Conservation (phyloP, 495 filamentous ascomycete species). For the Aspergillus ellipticus region DNA sequence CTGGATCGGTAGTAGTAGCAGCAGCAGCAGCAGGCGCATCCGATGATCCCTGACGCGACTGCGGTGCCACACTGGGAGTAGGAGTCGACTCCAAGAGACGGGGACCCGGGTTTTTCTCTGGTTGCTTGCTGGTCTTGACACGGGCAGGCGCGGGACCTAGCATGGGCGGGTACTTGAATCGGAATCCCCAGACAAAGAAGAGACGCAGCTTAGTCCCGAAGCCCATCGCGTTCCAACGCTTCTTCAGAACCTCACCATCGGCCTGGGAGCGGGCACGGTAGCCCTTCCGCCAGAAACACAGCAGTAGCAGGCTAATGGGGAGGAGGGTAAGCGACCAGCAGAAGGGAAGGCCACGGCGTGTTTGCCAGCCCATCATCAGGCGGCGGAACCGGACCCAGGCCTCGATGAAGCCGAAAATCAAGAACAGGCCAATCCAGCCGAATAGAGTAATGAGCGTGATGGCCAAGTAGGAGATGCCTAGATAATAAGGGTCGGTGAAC, state of each 20-base stretch:
- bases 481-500: constrained; percentile 22
- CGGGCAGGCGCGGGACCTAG: constrained; percentile 30
- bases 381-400: constrained; percentile 49
- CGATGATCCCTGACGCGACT: not conserved
- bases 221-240: constrained; percentile 42
- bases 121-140: constrained; percentile 25
- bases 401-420: constrained; percentile 48
- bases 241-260: constrained; percentile 36
- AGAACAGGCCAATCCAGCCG: constrained; percentile 38
- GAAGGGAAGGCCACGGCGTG: constrained; percentile 45
- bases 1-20: not conserved
- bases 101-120: constrained; percentile 19
- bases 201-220: constrained; percentile 34
- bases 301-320: constrained; percentile 35
- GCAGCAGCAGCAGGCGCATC: not conserved
- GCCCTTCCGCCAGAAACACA: constrained; percentile 38
- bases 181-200: constrained; percentile 51
- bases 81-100: constrained; percentile 14
- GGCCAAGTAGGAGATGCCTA: constrained; percentile 29
- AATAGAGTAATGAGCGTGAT: constrained; percentile 36
- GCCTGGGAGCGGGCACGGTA: constrained; percentile 34
- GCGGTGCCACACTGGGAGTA: not conserved
- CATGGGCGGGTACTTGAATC: constrained; percentile 42
- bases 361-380: constrained; percentile 47
- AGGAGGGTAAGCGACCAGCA: constrained; percentile 39